A percentile compares a stretch with the other conserved stretches of the same genome.
Evolutionary conservation across 1,284 basidiomycete species (phyloP).

Genomic region (Ceratobasidium sp.): DNA sequence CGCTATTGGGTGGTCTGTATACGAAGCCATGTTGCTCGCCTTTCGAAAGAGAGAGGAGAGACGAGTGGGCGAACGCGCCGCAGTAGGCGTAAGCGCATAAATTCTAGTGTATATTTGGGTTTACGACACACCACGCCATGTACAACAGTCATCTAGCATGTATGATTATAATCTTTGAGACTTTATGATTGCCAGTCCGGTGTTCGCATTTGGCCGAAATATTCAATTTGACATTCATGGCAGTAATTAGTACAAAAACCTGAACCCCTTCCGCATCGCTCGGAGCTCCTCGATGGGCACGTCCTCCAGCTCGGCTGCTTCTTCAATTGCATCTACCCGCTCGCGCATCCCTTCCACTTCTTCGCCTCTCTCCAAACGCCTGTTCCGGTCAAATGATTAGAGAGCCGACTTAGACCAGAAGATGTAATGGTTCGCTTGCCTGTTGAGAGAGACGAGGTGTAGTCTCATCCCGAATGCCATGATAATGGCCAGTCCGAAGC

Average conservation of each 20-base stretch:
- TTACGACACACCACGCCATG: background rate
- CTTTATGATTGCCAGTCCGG: background rate
- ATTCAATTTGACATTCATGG: no score
- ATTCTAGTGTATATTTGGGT: background rate
- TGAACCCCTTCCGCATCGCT: constrained; percentile 19
- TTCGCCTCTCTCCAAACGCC: constrained; percentile 26
- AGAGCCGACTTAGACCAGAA: background rate
- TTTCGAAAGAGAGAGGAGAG: constrained; percentile 21
- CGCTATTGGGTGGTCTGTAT: constrained; percentile 91
- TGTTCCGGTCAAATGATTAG: background rate
- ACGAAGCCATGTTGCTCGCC: constrained; percentile 72
- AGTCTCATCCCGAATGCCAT: constrained; percentile 63
- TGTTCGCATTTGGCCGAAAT: no score
- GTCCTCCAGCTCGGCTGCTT: constrained; percentile 19
- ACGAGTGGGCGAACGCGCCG: background rate
- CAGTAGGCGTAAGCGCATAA: constrained; percentile 5
- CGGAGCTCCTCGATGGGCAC: constrained; percentile 18
- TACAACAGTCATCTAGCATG: constrained; percentile 4
- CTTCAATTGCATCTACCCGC: constrained; percentile 13
- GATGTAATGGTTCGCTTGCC: constrained; percentile 21
- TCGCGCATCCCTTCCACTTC: constrained; percentile 28
- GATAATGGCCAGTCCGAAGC: constrained; percentile 50
- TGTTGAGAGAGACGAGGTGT: constrained; percentile 59
- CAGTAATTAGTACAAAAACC: constrained; percentile 17
- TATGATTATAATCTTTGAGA: constrained; percentile 2